Percentiles rank a stretch among this genome's conserved stretches.
phyloP scores from a whole-genome alignment of 2,329 filamentous ascomycete species.

The Berkeleyomyces basicola region DNA sequence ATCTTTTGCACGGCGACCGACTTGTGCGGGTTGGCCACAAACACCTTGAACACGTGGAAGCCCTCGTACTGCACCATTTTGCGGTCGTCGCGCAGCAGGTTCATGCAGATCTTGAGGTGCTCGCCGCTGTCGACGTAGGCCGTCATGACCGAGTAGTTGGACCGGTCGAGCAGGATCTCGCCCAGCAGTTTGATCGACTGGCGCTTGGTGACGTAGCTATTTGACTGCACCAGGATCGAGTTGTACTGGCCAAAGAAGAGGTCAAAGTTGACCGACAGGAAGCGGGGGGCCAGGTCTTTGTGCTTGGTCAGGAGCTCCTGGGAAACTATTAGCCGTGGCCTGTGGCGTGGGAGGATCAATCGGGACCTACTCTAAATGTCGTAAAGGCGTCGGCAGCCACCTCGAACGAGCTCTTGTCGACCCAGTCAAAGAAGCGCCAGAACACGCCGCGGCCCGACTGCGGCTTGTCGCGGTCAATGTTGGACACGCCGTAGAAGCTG shows the following conservation, averaged over 20 bases:
- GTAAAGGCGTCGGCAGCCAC: conserved; percentile 95
- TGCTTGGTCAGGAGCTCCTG: conserved; percentile 83
- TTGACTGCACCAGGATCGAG: conserved; percentile 68
- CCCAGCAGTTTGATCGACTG: conserved; percentile 96
- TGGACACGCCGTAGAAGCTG: conserved; percentile 56
- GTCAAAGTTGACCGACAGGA: conserved; percentile 78
- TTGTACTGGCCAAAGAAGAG: conserved; percentile 90
- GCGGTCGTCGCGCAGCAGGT: conserved; percentile 80
- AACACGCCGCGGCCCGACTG: conserved; percentile 76
- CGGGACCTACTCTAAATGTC: conserved; percentile 62
- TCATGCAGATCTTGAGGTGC: conserved; percentile 97
- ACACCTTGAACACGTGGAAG: conserved; percentile 99
- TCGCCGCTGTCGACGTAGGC: conserved; percentile 89
- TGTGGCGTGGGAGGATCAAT: not conserved
- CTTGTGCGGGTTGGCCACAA: conserved; percentile 97
- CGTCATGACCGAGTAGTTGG: conserved; percentile 98
- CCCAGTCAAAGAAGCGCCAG: conserved; percentile 95
- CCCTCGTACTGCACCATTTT: conserved; percentile 99
- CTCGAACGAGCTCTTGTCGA: conserved; percentile 91
- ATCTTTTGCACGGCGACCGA: conserved; percentile 92
- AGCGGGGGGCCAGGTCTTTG: conserved; percentile 77
- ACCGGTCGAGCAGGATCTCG: conserved; percentile 82
- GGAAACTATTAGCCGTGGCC: not conserved
- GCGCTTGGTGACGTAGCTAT: conserved; percentile 92
- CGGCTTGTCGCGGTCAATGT: conserved; percentile 57